Conservation (phyloP, 2,329 filamentous ascomycete genomes). For the Didymella lethalis region DNA sequence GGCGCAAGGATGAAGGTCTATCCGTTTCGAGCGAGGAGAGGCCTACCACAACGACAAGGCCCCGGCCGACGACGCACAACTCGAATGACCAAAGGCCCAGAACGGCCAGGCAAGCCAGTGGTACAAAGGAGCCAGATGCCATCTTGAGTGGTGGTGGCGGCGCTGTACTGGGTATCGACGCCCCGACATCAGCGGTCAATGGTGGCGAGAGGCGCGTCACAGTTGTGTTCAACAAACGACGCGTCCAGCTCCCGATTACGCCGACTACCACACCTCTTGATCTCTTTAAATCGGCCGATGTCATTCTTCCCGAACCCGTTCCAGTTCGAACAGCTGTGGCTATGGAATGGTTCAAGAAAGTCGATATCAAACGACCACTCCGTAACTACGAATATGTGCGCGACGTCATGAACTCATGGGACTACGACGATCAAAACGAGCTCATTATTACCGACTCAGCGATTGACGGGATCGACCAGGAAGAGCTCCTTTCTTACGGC, state of each 20-base stretch:
- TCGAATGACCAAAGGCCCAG: constrained; percentile 21
- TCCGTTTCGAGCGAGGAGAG: constrained; percentile 29
- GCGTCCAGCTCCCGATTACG: constrained; percentile 74
- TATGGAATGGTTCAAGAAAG: constrained; percentile 75
- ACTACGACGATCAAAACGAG: constrained; percentile 77
- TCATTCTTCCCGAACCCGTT: constrained; percentile 69
- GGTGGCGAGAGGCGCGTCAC: constrained; percentile 78
- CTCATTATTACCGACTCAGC: constrained; percentile 72
- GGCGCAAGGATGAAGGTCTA: constrained; percentile 44
- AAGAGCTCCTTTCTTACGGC: constrained; percentile 70
- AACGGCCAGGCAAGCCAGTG: constrained; percentile 36
- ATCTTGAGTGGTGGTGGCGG: constrained; percentile 57
- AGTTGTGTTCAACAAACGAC: constrained; percentile 74
- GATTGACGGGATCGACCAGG: constrained; percentile 59
- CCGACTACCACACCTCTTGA: constrained; percentile 78
- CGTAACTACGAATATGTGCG: constrained; percentile 86
- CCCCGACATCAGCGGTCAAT: constrained; percentile 82
- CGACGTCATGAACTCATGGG: constrained; percentile 93
- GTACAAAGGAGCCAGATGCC: constrained; percentile 37
- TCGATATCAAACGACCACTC: constrained; percentile 82
- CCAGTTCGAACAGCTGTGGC: constrained; percentile 73
- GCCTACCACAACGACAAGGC: constrained; percentile 15
- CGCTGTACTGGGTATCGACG: constrained; percentile 69
- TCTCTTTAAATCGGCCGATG: constrained; percentile 72
- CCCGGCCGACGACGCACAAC: constrained; percentile 32